Base-by-base conservation (phyloP, 306 rosid species). In the Fragaria nilgerrensis region DNA sequence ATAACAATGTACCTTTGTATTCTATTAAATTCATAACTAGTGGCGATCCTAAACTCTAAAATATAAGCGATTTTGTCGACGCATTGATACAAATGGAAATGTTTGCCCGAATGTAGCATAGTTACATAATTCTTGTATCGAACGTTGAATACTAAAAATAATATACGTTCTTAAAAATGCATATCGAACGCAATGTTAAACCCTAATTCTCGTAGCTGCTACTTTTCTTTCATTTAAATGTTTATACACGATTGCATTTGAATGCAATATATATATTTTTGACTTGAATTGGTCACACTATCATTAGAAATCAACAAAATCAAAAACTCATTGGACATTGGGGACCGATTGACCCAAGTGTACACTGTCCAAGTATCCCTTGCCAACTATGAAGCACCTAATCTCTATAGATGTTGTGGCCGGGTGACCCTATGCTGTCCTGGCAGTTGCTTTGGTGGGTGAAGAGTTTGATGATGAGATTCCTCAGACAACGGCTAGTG, bases 401-500 rank as follows among this genome's bases (percentile, higher is more conserved):
- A 73, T 70, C 23, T 70, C 74, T 15, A 7, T 55, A 22, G 22
- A 39, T 74, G 68, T 43, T 4, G 68, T 74, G 41, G 23, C 58
- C 20, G 15, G 48, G n/a, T 27, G 44, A 11, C 10, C 48, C 25
- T 11, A 61, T 19, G 70, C 29, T 74, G 29, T 66, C 44, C 44
- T 74, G 70, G 70, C 70, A 65, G 44, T 16, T 17, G 45, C 45
- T 32, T 65, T 66, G 48, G 70, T 62, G 5, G 71, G 61, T 45
- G 71, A 45, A 27, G 70, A 20, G 70, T 66, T 66, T 37, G 36
- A 29, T 61, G 32, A 43, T 17, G 61, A 62, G 61, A 75, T 20
- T 75, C 71, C 48, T 45, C 7, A 19, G 22, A 20, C 70, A 75
- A 29, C 70, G 68, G 77, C 58, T 43, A 59, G 69, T 59, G 55